A percentile compares a stretch with the other conserved stretches of the same genome.
Conservation (phyloP, 768 basidiomycete species). For the Hysterangium stoloniferum region DNA sequence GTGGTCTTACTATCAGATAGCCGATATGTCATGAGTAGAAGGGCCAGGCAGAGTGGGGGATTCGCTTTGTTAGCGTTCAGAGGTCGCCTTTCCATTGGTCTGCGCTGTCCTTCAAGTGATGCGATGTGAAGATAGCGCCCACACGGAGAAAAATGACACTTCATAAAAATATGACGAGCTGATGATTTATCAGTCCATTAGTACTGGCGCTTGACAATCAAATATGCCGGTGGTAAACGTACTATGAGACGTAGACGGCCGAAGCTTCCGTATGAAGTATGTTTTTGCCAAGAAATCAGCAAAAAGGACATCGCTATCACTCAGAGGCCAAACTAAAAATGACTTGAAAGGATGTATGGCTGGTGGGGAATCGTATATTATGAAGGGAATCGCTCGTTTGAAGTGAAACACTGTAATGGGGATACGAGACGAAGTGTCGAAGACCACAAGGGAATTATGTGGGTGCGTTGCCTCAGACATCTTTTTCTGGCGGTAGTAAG, state of each 20-base stretch:
- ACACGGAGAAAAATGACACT: slow-evolving; percentile 22
- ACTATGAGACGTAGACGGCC: slow-evolving; percentile 24
- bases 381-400: slow-evolving; percentile 14
- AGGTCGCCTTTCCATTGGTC: neutral
- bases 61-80: neutral
- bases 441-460: slow-evolving; percentile 8
- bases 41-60: neutral
- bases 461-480: neutral
- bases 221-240: neutral
- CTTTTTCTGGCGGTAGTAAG: too few relatives aligned
- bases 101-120: slow-evolving; percentile 20
- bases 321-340: slow-evolving; percentile 24
- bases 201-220: neutral
- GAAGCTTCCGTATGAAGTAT: slow-evolving; percentile 21
- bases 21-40: slow-evolving; percentile 1
- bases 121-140: slow-evolving; percentile 22
- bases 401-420: slow-evolving; percentile 16
- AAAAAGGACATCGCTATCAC: slow-evolving; percentile 23
- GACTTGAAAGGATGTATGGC: slow-evolving; percentile 20
- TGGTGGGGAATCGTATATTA: slow-evolving; percentile 23
- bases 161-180: slow-evolving; percentile 24
- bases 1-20: neutral
- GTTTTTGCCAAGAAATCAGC: slow-evolving; percentile 21
- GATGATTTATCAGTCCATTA: neutral
- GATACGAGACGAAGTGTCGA: slow-evolving; percentile 2